These are phyloP conservation scores for Wallacemonas rigidus DNA, from an alignment of 208 protist species.

Conservation along the genomic window DNA sequence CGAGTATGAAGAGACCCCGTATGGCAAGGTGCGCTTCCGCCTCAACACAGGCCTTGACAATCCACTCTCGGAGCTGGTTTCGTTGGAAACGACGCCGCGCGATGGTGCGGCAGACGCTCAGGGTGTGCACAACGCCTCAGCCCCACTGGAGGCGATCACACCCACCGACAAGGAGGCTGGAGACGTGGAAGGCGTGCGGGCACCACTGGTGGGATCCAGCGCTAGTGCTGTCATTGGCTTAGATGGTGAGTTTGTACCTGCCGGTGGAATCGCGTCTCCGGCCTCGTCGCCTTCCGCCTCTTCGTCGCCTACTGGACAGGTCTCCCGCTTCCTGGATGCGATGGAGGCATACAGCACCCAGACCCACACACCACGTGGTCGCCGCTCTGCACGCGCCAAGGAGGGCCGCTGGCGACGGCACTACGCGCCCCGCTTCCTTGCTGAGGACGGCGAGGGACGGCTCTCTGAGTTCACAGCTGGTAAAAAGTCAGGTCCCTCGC, in stretches of 20 bases:
- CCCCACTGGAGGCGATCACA: no score
- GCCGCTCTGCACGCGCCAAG: constrained; percentile 28
- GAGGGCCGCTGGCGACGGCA: constrained; percentile 33
- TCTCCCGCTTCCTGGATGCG: constrained; percentile 62
- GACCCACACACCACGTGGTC: constrained; percentile 12
- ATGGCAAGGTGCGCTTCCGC: constrained; percentile 48
- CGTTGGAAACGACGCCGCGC: constrained; percentile 27
- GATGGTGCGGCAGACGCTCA: no score
- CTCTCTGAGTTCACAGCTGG: constrained; percentile 63
- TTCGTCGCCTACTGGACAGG: constrained; percentile 19
- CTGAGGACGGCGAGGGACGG: constrained; percentile 63
- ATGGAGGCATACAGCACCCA: constrained; percentile 49
- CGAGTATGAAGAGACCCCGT: constrained; percentile 31
- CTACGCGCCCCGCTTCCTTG: constrained; percentile 45
- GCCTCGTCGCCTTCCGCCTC: neutral
- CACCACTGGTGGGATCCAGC: neutral
- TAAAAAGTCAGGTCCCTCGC: constrained; percentile 52
- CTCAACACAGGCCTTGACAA: constrained; percentile 78
- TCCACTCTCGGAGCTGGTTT: constrained; percentile 29
- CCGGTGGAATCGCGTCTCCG: no score
- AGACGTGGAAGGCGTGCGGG: neutral
- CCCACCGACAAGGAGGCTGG: no score
- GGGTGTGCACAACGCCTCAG: no score
- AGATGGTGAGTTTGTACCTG: neutral
- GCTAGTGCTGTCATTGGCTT: constrained; percentile 8